Percentiles rank a stretch among this genome's conserved stretches.
These are phyloP conservation scores for Peronospora belbahrii DNA, from an alignment of 352 stramenopile species.

Conservation along the genomic window DNA sequence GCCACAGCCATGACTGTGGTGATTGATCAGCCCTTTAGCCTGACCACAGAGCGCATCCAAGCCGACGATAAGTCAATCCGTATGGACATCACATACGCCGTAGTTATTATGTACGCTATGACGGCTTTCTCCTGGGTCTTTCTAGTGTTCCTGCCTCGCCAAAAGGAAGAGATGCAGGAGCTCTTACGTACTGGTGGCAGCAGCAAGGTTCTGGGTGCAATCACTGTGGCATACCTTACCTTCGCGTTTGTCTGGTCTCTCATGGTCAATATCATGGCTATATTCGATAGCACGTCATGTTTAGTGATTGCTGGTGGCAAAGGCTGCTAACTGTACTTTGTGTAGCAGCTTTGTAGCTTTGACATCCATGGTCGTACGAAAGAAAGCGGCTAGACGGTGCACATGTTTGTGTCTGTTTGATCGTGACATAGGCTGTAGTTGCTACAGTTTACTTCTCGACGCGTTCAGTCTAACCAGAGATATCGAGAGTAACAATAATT, in stretches of 20 bases:
- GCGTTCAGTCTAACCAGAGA: too few relatives aligned
- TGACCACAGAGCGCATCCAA: constrained; percentile 23
- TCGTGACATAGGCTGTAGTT: too few relatives aligned
- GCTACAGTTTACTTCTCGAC: too few relatives aligned
- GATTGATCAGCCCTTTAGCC: constrained; percentile 29
- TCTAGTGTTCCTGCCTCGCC: constrained; percentile 19
- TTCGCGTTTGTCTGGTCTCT: constrained; percentile 27
- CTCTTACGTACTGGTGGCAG: constrained; percentile 23
- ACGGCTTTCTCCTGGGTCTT: constrained; percentile 26
- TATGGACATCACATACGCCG: constrained; percentile 28
- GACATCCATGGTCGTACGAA: too few relatives aligned
- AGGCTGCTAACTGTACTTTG: constrained; percentile 21
- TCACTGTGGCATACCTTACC: constrained; percentile 27
- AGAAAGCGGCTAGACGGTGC: too few relatives aligned
- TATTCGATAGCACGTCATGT: constrained; percentile 22
- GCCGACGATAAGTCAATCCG: constrained; percentile 24
- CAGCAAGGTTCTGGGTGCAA: constrained; percentile 21
- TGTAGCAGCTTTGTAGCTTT: too few relatives aligned
- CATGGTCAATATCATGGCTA: constrained; percentile 26
- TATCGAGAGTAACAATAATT: too few relatives aligned
- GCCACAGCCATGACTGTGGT: constrained; percentile 24
- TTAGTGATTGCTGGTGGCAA: constrained; percentile 31
- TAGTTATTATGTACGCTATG: constrained; percentile 34
- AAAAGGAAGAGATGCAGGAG: constrained; percentile 29
- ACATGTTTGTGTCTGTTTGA: too few relatives aligned